These are phyloP conservation scores for Sclerotinia glacialis DNA, from an alignment of 2,329 filamentous ascomycete species.

Conservation along the genomic window DNA sequence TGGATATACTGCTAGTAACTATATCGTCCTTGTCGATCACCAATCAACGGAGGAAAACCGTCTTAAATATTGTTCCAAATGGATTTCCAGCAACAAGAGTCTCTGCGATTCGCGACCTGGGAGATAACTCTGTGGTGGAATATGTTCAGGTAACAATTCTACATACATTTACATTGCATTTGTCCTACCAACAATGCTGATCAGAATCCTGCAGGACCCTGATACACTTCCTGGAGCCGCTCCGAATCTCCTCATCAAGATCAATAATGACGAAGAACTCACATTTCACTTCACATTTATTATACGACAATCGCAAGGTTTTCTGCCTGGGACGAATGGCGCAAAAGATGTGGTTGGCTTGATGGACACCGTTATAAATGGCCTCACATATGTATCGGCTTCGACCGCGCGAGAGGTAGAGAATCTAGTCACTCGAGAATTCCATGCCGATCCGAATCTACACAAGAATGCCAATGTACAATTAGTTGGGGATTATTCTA, in stretches of 20 bases:
- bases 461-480: constrained; percentile 97
- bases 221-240: constrained; percentile 54
- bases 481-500: constrained; percentile 87
- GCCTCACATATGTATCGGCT: constrained; percentile 88
- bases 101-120: constrained; percentile 65
- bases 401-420: constrained; percentile 84
- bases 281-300: constrained; percentile 91
- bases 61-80: constrained; percentile 80
- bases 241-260: constrained; percentile 79
- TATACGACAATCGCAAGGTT: constrained; percentile 54
- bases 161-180: constrained; percentile 24
- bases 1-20: constrained; percentile 60
- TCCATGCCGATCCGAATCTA: constrained; percentile 93
- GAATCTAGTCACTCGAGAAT: constrained; percentile 89
- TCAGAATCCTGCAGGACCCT: constrained; percentile 61
- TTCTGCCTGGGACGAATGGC: constrained; percentile 44
- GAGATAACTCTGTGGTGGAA: constrained; percentile 76
- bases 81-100: constrained; percentile 80
- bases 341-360: constrained; percentile 50
- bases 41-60: constrained; percentile 72
- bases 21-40: constrained; percentile 80
- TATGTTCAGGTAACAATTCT: constrained; percentile 73
- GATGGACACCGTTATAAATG: constrained; percentile 75
- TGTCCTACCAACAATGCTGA: constrained; percentile 26
- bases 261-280: constrained; percentile 88